A percentile compares a stretch with the other conserved stretches of the same genome.
Conservation (phyloP, 2,329 filamentous ascomycete genomes). For the Emergomyces orientalis region DNA sequence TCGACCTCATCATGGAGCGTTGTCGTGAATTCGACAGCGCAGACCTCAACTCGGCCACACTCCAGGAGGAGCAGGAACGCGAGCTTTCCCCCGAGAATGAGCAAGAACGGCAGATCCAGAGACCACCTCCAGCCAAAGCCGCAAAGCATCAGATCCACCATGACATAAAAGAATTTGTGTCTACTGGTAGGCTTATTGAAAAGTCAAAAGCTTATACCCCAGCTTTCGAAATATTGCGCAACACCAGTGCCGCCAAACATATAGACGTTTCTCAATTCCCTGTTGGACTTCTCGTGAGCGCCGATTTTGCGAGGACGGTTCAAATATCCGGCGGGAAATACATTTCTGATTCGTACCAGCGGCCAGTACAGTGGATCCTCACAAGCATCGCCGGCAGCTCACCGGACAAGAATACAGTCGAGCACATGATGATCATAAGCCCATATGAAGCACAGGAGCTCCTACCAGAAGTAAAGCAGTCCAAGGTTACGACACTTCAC, state of each 20-base stretch:
- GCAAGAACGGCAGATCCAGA: slow-evolving; percentile 48
- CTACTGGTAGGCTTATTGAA: not conserved
- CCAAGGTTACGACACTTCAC: slow-evolving; percentile 35
- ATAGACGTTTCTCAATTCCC: slow-evolving; percentile 26
- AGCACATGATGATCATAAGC: slow-evolving; percentile 47
- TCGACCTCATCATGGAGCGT: not conserved
- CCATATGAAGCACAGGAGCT: slow-evolving; percentile 51
- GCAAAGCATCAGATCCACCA: slow-evolving; percentile 34
- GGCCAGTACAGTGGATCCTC: slow-evolving; percentile 49
- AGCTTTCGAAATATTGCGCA: slow-evolving; percentile 38
- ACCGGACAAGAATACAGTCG: not conserved
- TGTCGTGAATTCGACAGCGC: slow-evolving; percentile 29
- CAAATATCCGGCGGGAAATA: slow-evolving; percentile 15
- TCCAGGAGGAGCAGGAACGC: slow-evolving; percentile 61
- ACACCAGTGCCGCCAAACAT: slow-evolving; percentile 22
- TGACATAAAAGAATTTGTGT: slow-evolving; percentile 26
- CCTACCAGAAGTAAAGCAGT: slow-evolving; percentile 31
- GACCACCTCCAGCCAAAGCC: slow-evolving; percentile 35
- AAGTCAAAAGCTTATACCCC: slow-evolving; percentile 28
- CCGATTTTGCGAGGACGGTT: slow-evolving; percentile 45
- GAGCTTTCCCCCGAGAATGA: slow-evolving; percentile 52
- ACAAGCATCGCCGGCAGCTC: slow-evolving; percentile 19
- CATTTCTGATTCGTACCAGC: slow-evolving; percentile 40
- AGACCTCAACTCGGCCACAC: slow-evolving; percentile 23
- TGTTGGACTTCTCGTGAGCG: slow-evolving; percentile 37